Percentiles rank a stretch among this genome's conserved stretches.
These are phyloP conservation scores for Aspergillus texensis DNA, from an alignment of 2,329 filamentous ascomycete species.

Conservation along the genomic window DNA sequence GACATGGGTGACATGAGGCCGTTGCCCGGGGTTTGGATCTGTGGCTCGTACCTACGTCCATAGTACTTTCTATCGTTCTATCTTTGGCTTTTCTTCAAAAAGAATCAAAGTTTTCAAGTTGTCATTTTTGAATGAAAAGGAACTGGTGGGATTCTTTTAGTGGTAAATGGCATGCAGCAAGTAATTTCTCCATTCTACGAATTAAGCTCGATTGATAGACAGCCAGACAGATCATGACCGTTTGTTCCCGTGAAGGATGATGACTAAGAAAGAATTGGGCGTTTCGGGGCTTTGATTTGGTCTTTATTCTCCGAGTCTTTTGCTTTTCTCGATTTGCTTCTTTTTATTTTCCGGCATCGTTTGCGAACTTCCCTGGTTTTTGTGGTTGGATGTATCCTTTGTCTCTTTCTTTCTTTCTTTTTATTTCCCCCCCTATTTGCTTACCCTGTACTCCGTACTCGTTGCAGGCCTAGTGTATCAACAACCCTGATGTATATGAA, in stretches of 20 bases:
- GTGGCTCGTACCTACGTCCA: neutral
- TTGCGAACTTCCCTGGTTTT: too few relatives aligned
- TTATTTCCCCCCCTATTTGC: too few relatives aligned
- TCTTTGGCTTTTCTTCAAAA: neutral
- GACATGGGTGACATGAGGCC: slow-evolving; percentile 20
- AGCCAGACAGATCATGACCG: neutral
- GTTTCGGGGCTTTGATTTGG: neutral
- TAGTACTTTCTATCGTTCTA: neutral
- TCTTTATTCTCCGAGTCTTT: neutral
- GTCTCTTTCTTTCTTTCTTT: too few relatives aligned
- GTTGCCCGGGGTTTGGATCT: slow-evolving; percentile 20
- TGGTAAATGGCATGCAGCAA: neutral
- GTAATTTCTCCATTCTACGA: neutral
- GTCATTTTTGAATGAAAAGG: neutral
- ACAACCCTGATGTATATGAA: too few relatives aligned
- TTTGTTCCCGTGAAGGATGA: neutral
- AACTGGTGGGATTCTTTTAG: neutral
- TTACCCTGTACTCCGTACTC: too few relatives aligned
- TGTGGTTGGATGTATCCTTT: too few relatives aligned
- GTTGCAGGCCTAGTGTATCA: too few relatives aligned
- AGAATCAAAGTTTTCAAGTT: neutral
- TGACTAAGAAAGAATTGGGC: neutral
- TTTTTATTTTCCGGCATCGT: too few relatives aligned
- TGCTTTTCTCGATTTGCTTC: neutral
- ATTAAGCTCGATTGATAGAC: neutral